Evolutionary conservation across 768 basidiomycete species (phyloP).

Genomic region (Mycena sanguinolenta): DNA sequence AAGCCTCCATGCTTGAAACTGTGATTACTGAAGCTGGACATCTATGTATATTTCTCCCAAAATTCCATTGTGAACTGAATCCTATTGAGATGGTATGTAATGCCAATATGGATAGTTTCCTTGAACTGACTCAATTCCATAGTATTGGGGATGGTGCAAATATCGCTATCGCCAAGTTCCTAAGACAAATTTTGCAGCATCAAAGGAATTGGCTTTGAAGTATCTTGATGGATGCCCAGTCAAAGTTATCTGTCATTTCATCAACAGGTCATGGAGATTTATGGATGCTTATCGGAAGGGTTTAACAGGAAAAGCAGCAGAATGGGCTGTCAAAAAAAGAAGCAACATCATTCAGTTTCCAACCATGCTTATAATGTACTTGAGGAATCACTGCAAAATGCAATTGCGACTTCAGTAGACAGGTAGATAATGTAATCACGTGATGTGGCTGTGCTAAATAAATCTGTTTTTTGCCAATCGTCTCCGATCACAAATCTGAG

Average conservation of each 20-base stretch:
- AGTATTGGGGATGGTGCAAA: too few relatives aligned
- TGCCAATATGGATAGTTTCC: neutral
- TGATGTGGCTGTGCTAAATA: slow-evolving; percentile 32
- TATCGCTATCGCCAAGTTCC: slow-evolving; percentile 14
- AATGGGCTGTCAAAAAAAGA: slow-evolving; percentile 15
- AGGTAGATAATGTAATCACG: slow-evolving; percentile 8
- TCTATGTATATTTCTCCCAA: neutral
- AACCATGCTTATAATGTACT: neutral
- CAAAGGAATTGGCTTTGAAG: slow-evolving; percentile 7
- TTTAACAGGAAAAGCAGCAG: slow-evolving; percentile 6
- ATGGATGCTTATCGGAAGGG: slow-evolving; percentile 8
- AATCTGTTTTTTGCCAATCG: slow-evolving; percentile 5
- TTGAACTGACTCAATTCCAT: neutral
- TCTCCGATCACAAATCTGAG: neutral
- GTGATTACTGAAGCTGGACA: slow-evolving; percentile 2
- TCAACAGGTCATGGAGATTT: slow-evolving; percentile 13
- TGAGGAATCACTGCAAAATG: neutral
- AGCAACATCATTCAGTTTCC: neutral
- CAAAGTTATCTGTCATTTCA: neutral
- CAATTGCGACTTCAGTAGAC: neutral
- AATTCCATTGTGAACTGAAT: slow-evolving; percentile 12
- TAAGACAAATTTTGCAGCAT: slow-evolving; percentile 1
- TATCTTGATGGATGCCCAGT: neutral
- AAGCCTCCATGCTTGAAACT: slow-evolving; percentile 3
- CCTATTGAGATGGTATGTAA: slow-evolving; percentile 6